phyloP scores from a whole-genome alignment of 176 grass and related monocot species.

The Luzula sylvatica region DNA sequence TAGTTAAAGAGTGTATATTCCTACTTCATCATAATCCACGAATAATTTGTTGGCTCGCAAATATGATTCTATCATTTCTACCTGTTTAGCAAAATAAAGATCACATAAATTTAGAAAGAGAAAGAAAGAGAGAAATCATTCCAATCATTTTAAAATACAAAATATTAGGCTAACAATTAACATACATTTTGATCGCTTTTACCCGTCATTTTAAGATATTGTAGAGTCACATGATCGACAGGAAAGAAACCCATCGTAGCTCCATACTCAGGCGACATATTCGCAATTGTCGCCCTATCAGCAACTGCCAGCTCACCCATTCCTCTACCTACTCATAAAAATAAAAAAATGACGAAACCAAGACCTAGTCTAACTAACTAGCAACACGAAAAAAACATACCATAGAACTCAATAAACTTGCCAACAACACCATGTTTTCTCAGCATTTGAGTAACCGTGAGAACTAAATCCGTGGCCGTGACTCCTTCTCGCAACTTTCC shows the following conservation, averaged over 20 bases:
- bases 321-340: constrained; percentile 3
- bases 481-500: constrained; percentile 29
- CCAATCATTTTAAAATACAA: too few relatives aligned
- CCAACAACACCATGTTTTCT: constrained; percentile 34
- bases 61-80: constrained; percentile 28
- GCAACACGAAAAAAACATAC: constrained; percentile 19
- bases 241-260: constrained; percentile 34
- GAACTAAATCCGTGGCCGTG: constrained; percentile 37
- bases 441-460: constrained; percentile 32
- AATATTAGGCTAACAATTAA: background rate
- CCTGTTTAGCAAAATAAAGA: constrained; percentile 10
- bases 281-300: constrained; percentile 37
- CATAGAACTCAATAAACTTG: constrained; percentile 41
- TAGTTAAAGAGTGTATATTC: too few relatives aligned
- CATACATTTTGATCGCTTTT: constrained; percentile 1
- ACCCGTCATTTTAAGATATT: constrained; percentile 12
- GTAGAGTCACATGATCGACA: constrained; percentile 17
- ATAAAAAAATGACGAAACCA: background rate
- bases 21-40: constrained; percentile 30
- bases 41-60: constrained; percentile 29
- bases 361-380: background rate
- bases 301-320: constrained; percentile 20
- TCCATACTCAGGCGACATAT: constrained; percentile 35
- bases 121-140: background rate
- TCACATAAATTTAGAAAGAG: background rate